Evolutionary conservation across 148 eudicot species (phyloP).

Genomic region (Beta vulgaris): DNA sequence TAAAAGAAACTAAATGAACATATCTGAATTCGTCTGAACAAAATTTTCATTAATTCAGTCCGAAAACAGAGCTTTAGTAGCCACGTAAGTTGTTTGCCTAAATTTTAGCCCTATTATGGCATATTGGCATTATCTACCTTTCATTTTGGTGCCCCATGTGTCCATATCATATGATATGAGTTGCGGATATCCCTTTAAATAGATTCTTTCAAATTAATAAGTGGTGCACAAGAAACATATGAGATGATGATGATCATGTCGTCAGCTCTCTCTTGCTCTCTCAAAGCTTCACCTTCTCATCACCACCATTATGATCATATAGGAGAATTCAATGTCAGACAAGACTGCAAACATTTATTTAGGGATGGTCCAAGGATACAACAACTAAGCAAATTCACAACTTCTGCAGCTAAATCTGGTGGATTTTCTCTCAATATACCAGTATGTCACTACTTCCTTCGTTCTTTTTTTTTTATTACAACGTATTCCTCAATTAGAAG

Average conservation of each 20-base stretch:
- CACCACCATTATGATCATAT: not conserved
- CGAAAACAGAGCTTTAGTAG: no score
- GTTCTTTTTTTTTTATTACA: no score
- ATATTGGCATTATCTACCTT: not conserved
- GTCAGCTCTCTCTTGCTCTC: slow-evolving; percentile 13
- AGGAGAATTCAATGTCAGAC: not conserved
- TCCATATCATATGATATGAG: not conserved
- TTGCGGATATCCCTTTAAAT: not conserved
- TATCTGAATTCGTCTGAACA: no score
- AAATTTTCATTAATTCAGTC: no score
- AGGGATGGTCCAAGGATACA: not conserved
- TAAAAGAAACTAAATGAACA: no score
- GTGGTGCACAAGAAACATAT: slow-evolving; percentile 11
- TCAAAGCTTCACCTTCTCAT: not conserved
- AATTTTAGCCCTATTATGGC: no score
- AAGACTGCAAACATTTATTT: not conserved
- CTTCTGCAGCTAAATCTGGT: slow-evolving; percentile 47
- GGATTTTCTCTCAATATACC: slow-evolving; percentile 48
- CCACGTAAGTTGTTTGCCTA: no score
- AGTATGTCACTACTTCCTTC: slow-evolving; percentile 38
- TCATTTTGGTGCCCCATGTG: not conserved
- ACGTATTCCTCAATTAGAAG: no score
- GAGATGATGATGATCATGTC: slow-evolving; percentile 3
- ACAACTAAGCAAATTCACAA: slow-evolving; percentile 2
- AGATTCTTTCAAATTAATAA: not conserved